These are phyloP conservation scores for Simplicillium sp. DNA, from an alignment of 2,329 filamentous ascomycete genomes.

Conservation along the genomic window DNA sequence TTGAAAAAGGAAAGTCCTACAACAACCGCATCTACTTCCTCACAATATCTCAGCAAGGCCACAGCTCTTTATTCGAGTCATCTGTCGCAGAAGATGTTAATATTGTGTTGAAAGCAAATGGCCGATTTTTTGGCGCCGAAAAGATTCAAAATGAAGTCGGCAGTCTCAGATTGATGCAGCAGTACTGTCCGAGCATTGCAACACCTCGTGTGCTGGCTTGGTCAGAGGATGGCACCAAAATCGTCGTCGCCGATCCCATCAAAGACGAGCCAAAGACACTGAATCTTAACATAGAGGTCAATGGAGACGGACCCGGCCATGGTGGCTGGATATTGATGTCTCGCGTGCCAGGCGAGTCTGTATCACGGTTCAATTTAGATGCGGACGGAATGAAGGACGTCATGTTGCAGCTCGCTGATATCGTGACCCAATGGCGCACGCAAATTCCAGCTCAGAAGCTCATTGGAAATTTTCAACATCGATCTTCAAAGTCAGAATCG, in stretches of 20 bases:
- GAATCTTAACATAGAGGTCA: background rate
- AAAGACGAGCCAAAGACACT: background rate
- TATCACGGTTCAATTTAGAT: slow-evolving; percentile 8
- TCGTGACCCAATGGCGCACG: slow-evolving; percentile 9
- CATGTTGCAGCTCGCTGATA: slow-evolving; percentile 9
- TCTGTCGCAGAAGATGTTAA: slow-evolving; percentile 1
- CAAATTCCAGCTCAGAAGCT: slow-evolving; percentile 9
- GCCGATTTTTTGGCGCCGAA: slow-evolving; percentile 11
- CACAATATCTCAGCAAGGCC: slow-evolving; percentile 1
- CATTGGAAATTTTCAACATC: slow-evolving; percentile 9
- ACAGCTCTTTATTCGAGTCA: slow-evolving; percentile 2
- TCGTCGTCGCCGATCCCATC: slow-evolving; percentile 1
- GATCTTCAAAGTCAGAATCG: background rate
- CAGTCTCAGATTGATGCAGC: slow-evolving; percentile 9
- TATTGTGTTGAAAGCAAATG: slow-evolving; percentile 13
- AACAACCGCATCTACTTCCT: slow-evolving; percentile 15
- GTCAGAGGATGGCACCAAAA: slow-evolving; percentile 10
- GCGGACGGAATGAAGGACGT: slow-evolving; percentile 3
- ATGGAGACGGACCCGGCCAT: background rate
- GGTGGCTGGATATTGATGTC: slow-evolving; percentile 14
- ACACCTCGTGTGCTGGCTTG: slow-evolving; percentile 11
- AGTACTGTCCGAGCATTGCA: slow-evolving; percentile 11
- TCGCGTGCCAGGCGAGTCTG: slow-evolving; percentile 5
- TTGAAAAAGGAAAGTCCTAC: slow-evolving; percentile 10
- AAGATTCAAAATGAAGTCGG: slow-evolving; percentile 15